phyloP scores from a whole-genome alignment of 768 basidiomycete genomes.

The Holtermanniella nyarrowii region DNA sequence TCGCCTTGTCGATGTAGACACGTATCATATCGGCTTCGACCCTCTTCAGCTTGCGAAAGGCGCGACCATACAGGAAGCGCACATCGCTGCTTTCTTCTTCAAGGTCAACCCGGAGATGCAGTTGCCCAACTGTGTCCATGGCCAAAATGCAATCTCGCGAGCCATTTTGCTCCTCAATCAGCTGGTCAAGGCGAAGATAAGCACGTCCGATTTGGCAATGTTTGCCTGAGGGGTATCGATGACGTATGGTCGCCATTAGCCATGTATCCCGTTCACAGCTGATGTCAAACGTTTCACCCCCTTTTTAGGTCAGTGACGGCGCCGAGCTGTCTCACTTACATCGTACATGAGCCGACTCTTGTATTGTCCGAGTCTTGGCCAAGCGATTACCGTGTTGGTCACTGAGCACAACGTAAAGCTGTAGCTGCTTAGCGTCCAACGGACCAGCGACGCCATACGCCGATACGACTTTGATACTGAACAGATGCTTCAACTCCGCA shows the following conservation, averaged over 20 bases:
- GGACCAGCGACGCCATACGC: constrained; percentile 71
- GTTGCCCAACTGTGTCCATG: constrained; percentile 71
- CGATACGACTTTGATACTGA: constrained; percentile 84
- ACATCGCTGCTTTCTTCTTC: constrained; percentile 98
- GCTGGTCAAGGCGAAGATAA: constrained; percentile 77
- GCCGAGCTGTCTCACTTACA: constrained; percentile 65
- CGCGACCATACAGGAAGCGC: constrained; percentile 92
- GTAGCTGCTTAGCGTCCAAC: constrained; percentile 69
- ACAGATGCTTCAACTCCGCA: constrained; percentile 52
- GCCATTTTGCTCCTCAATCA: constrained; percentile 74
- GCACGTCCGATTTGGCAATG: constrained; percentile 78
- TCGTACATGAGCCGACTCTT: constrained; percentile 78
- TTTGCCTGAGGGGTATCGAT: constrained; percentile 80
- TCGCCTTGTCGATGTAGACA: constrained; percentile 91
- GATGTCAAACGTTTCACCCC: constrained; percentile 96
- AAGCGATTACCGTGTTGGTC: constrained; percentile 81
- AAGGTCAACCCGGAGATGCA: constrained; percentile 86
- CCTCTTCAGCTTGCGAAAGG: constrained; percentile 75
- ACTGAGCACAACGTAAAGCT: constrained; percentile 88
- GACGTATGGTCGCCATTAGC: constrained; percentile 91
- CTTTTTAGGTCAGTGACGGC: constrained; percentile 46
- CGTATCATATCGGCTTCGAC: constrained; percentile 92
- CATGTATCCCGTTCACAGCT: constrained; percentile 88
- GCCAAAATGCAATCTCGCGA: constrained; percentile 89
- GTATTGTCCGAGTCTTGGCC: constrained; percentile 91